Evolutionary conservation across 2,329 filamentous ascomycete genomes (phyloP), one percentile per base, ranked within the genome.

Genomic region (Aureobasidium subglaciale): DNA sequence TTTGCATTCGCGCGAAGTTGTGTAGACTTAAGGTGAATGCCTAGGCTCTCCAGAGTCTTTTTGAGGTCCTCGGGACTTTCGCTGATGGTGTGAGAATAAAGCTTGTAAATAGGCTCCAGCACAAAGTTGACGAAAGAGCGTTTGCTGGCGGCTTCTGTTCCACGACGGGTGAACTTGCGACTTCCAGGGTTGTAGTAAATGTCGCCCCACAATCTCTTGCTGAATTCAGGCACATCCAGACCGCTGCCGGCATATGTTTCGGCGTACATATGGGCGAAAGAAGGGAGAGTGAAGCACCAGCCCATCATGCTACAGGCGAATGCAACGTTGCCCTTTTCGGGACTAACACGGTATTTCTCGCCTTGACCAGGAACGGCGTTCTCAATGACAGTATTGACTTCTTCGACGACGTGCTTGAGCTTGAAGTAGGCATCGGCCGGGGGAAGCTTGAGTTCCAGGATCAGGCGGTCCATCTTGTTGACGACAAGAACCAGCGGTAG

Each of bases 401-500:
- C 90, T 71, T 99, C 93, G 53, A 99, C 84, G n/a, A 96, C 90
- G 70, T 97, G 91, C 74, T 96, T 97, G 55, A 99, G 78, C 78
- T 99, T 99, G 79, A 96, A 97, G 74, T 99, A 99, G 11, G 93
- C 93, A 68, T 99, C 93, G 61, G 85, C 89, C 2, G 93, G 93
- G 2, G 93, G 93, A 13, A 99, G 79, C 70, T 95, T 95, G 49
- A 99, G 78, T 73, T 99, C 93, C 42, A 99, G 73, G 59, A 99
- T 96, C 58, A 99, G 75, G 22, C 93, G 85, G 65, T 99, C 93
- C 84, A 99, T 87, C 75, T 99, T 99, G 79, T 97, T 99, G 73
- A 99, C 81, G 56, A 99, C 84, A 59, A 99, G 76, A 0, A 90
- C 93, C 63, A 99, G 74, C 1, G 93, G 92, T 4, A 97, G 78